Conservation (phyloP, 306 rosid genomes). For the Astragalus glycyphyllos region DNA sequence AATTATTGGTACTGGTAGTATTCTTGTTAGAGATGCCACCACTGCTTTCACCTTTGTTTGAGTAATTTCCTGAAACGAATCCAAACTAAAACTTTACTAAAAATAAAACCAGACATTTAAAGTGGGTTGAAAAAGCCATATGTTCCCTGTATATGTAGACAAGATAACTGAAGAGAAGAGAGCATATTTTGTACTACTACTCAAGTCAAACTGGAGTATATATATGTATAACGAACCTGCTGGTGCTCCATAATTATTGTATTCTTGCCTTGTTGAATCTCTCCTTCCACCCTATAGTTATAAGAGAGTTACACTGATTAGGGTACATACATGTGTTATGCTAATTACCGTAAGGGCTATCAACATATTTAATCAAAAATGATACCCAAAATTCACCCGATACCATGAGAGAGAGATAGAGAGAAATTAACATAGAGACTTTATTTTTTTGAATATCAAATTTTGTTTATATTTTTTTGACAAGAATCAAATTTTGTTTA, state of each 20-base stretch:
- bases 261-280: conserved; percentile 46
- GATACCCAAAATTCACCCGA: no score
- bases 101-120: conserved; percentile 39
- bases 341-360: no score
- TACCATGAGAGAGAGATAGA: no score
- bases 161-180: conserved; percentile 28
- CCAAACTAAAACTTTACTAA: conserved; percentile 46
- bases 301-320: neutral
- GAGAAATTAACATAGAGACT: no score
- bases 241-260: conserved; percentile 47
- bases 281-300: conserved; percentile 49
- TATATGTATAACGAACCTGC: conserved; percentile 47
- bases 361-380: no score
- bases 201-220: conserved; percentile 11
- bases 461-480: no score
- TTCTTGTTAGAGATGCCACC: conserved; percentile 49
- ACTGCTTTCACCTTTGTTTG: conserved; percentile 52
- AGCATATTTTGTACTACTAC: conserved; percentile 34
- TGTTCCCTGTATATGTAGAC: conserved; percentile 43
- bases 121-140: conserved; percentile 24
- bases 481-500: no score
- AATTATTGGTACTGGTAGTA: conserved; percentile 29
- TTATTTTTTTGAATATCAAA: no score
- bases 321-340: neutral
- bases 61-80: conserved; percentile 46